A percentile compares a stretch with the other conserved stretches of the same genome.
phyloP scores from a whole-genome alignment of 768 basidiomycete genomes.

The Mycena floridula region DNA sequence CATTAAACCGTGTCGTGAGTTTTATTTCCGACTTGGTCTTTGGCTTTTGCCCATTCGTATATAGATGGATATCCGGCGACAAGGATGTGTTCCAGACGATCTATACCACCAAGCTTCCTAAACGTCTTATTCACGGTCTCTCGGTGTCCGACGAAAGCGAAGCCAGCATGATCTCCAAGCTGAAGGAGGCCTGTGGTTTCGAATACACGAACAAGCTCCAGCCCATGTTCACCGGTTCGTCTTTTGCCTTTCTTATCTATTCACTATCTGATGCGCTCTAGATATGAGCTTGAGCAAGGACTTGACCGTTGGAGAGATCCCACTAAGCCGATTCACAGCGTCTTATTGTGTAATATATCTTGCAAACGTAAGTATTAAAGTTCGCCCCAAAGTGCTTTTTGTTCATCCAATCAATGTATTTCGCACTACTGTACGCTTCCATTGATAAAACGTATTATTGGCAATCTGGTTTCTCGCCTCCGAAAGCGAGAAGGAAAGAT shows the following conservation, averaged over 20 bases:
- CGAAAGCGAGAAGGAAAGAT: no score
- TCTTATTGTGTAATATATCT: no score
- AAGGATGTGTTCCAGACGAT: constrained; percentile 99
- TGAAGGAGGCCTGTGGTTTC: constrained; percentile 95
- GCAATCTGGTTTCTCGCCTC: no score
- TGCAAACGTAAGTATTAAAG: no score
- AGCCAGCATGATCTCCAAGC: constrained; percentile 94
- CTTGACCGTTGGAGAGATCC: no score
- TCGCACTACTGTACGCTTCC: no score
- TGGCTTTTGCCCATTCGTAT: constrained; percentile 18
- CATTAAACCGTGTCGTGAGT: constrained; percentile 83
- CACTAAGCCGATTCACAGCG: no score
- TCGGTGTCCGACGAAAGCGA: constrained; percentile 96
- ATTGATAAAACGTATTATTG: no score
- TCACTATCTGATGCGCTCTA: constrained; percentile 19
- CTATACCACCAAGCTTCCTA: constrained; percentile 91
- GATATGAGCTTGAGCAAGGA: constrained; percentile 96
- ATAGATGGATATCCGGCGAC: constrained; percentile 94
- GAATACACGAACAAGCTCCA: constrained; percentile 96
- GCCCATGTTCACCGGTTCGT: constrained; percentile 90
- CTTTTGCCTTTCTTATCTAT: not conserved
- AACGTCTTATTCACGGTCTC: constrained; percentile 84
- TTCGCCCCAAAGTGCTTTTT: no score
- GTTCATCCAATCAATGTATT: no score
- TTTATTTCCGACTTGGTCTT: constrained; percentile 6